Evolutionary conservation across 768 basidiomycete genomes (phyloP), one percentile per base, ranked within the genome.

Genomic region (Termitomyces sp.): DNA sequence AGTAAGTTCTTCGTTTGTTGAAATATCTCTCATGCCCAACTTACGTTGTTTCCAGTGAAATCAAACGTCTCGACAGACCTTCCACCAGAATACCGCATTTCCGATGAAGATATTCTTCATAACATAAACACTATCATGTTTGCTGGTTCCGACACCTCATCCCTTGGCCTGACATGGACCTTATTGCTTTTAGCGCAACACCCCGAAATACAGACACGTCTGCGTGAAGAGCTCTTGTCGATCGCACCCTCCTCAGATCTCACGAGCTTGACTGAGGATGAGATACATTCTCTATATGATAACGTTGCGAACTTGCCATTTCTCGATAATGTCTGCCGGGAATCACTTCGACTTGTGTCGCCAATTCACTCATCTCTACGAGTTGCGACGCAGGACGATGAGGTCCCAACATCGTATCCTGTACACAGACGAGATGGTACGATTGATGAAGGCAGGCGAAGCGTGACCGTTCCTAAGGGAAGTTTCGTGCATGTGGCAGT

Each of bases 101-200:
- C 92, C 0, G 94, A 97, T 65, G 85, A 89, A 28, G 94, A 96
- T 65, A 86, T 95, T 50, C 77, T 94, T 10, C 78, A 91, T 65
- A 93, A 86, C 58, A 86, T 94, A 70, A 92, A 90, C 63, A 94
- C 92, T 0, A 90, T 95, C 70, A 84, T 94, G 79, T 92, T 94
- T 68, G 92, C 89, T 22, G 94, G 94, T 4, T 91, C 93, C 18
- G 92, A 95, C 65, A 92, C 92, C 0, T 88, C 88, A 10, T 89
- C 90, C 2, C 82, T 94, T 28, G 81, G 87, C 5, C 72, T 95
- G 42, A 91, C 90, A 0, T 97, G 94, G 94, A 85, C 86, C 2
- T 70, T 96, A n/a, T 74, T 85, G 55, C 74, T 90, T 12, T 81
- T 97, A 34, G 84, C 92, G 0, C 77, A 81, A 62, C 72, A 90